A percentile compares a stretch with the other conserved stretches of the same genome.
These are phyloP conservation scores for Microglena sp. DNA, from an alignment of 139 green algal species.

Conservation along the genomic window DNA sequence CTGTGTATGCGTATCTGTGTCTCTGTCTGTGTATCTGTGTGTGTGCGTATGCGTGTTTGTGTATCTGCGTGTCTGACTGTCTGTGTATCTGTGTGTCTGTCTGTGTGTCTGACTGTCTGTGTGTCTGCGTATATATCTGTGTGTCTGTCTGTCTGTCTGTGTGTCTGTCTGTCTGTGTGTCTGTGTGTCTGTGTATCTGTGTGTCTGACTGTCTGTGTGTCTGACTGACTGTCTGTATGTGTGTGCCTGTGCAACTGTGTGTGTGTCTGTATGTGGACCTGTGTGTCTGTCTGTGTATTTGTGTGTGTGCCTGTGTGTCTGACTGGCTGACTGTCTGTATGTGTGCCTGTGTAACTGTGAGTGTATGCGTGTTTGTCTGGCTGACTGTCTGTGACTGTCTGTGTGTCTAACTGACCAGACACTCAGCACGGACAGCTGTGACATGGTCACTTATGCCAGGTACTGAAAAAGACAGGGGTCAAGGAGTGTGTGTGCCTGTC, in stretches of 20 bases:
- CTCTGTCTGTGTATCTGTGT: not conserved
- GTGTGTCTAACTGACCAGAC: too few species aligned
- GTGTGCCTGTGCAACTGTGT: not conserved
- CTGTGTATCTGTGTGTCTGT: not conserved
- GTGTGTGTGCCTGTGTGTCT: not conserved
- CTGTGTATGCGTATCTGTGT: not conserved
- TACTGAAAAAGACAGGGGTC: constrained; percentile 44
- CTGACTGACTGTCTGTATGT: not conserved
- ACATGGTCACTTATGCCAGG: constrained; percentile 82
- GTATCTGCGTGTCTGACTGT: not conserved
- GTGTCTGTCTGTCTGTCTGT: not conserved
- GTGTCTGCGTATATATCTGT: not conserved
- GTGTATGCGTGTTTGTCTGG: too few species aligned
- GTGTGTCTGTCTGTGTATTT: not conserved
- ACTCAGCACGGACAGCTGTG: constrained; percentile 61
- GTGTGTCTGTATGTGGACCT: not conserved
- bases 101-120: not conserved
- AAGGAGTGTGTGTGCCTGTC: too few species aligned
- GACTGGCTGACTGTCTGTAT: too few species aligned
- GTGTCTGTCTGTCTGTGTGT: not conserved
- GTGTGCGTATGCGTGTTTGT: not conserved
- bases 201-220: not conserved
- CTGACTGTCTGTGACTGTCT: too few species aligned
- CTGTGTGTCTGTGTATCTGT: not conserved
- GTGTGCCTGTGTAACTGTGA: too few species aligned